Evolutionary conservation across 2,329 filamentous ascomycete species (phyloP).

Genomic region (Venturia oleaginea): DNA sequence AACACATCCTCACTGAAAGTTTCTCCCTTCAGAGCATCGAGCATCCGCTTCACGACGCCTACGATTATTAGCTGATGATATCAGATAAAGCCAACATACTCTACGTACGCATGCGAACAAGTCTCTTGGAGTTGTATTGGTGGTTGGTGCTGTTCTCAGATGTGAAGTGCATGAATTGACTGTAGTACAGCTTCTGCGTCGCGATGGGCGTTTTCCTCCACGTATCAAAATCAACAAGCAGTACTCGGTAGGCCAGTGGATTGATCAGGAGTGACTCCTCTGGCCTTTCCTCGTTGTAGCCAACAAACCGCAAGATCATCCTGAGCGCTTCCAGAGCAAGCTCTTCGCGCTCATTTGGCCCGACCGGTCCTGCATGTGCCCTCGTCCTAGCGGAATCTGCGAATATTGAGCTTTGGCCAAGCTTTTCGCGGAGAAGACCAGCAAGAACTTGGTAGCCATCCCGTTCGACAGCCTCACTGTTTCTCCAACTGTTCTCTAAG

Average conservation of each 20-base stretch:
- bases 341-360: slow-evolving; percentile 38
- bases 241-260: slow-evolving; percentile 81
- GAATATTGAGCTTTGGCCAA: slow-evolving; percentile 44
- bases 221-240: slow-evolving; percentile 86
- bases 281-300: slow-evolving; percentile 71
- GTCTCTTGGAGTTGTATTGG: slow-evolving; percentile 79
- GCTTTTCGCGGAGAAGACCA: slow-evolving; percentile 73
- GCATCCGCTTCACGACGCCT: slow-evolving; percentile 65
- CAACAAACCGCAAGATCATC: slow-evolving; percentile 75
- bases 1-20: slow-evolving; percentile 63
- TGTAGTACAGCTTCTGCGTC: slow-evolving; percentile 84
- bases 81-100: slow-evolving; percentile 28
- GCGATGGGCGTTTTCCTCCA: slow-evolving; percentile 73
- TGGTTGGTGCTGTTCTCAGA: slow-evolving; percentile 76
- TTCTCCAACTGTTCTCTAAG: slow-evolving; percentile 87
- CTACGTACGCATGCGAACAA: slow-evolving; percentile 72
- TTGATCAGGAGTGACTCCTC: slow-evolving; percentile 92
- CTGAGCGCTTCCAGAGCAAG: slow-evolving; percentile 57
- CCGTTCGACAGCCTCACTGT: slow-evolving; percentile 95
- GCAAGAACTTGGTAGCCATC: slow-evolving; percentile 87
- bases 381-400: slow-evolving; percentile 38
- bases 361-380: slow-evolving; percentile 25
- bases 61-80: slow-evolving; percentile 46
- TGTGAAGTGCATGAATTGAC: slow-evolving; percentile 81
- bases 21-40: slow-evolving; percentile 86